Evolutionary conservation across 371 early-diverging fungal species (phyloP).

Genomic region (Dichotomocladium elegans): DNA sequence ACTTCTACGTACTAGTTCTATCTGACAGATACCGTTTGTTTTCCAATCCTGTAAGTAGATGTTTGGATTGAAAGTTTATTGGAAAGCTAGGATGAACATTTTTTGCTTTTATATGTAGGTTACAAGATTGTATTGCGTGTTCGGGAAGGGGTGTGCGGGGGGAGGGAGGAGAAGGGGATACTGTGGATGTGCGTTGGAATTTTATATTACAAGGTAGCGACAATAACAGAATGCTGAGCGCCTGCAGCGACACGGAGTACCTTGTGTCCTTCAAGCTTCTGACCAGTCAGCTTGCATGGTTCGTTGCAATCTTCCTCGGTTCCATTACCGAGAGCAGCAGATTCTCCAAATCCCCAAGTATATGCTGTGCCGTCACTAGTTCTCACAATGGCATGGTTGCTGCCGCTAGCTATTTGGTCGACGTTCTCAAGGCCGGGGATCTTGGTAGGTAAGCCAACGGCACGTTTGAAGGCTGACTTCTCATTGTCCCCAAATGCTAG

Average conservation of each 20-base stretch:
- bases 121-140: too few species aligned
- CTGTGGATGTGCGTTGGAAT: not conserved
- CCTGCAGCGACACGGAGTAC: constrained; percentile 65
- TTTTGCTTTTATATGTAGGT: not conserved
- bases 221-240: constrained; percentile 71
- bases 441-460: constrained; percentile 56
- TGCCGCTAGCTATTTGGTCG: constrained; percentile 73
- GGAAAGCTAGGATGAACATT: too few species aligned
- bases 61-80: too few species aligned
- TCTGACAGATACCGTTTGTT: too few species aligned
- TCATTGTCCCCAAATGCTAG: constrained; percentile 11
- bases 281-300: constrained; percentile 50
- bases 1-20: too few species aligned
- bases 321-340: constrained; percentile 73
- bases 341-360: constrained; percentile 92
- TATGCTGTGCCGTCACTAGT: constrained; percentile 67
- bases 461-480: constrained; percentile 50
- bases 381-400: constrained; percentile 84
- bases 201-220: constrained; percentile 21
- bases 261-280: constrained; percentile 51
- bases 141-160: not conserved
- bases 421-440: constrained; percentile 48
- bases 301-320: constrained; percentile 61
- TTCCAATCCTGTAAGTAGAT: too few species aligned
- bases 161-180: not conserved